Evolutionary conservation across 2,329 filamentous ascomycete species (phyloP), one percentile per base, ranked within the genome.

Genomic region (Pseudogymnoascus verrucosus): DNA sequence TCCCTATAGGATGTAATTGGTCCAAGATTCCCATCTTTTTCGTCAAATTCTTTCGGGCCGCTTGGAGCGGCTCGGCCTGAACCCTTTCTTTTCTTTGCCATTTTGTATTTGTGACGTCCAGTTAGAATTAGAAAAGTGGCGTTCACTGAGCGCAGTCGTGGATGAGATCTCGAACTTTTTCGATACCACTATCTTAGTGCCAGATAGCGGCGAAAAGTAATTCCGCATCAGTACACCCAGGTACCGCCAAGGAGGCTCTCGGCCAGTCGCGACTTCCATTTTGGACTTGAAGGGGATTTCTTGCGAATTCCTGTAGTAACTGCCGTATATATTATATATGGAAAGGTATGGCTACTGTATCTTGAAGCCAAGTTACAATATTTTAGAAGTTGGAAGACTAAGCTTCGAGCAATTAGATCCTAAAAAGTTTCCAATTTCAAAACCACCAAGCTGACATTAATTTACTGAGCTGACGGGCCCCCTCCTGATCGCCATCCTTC

Each of bases 71-170:
- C 69, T 67, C 73, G 80, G 66, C 81, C 79, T 21, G 83, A 79
- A 1, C 84, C 87, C 79, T 93, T 95, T 82, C 90, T 87, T 72
- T 87, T 88, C 70, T 84, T 86, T 8, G 76, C 84, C 85, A 88
- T 88, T 44, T 34, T 75, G 60, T 19, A 34, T 64, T 66, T 59
- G 34, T 42, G 26, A 14, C 21, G 31, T 39, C 51, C 7, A 34
- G n/a, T 57, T 57, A 34, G 51, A 57, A 57, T 21, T 19, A 34
- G 5, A 21, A 62, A 62, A 31, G 62, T 34, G 44, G 62, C 40
- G 62, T 61, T 62, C 14, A 44, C 36, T 31, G 36, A 39, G 37
- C 37, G 60, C 60, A 63, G 37, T 14, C 47, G 36, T 44, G 21
- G 47, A 37, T 51, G 39, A 44, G 39, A 57, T 63, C 60, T 63